These are phyloP conservation scores for Pythium dissotocum DNA, from an alignment of 352 stramenopile genomes.

Conservation along the genomic window DNA sequence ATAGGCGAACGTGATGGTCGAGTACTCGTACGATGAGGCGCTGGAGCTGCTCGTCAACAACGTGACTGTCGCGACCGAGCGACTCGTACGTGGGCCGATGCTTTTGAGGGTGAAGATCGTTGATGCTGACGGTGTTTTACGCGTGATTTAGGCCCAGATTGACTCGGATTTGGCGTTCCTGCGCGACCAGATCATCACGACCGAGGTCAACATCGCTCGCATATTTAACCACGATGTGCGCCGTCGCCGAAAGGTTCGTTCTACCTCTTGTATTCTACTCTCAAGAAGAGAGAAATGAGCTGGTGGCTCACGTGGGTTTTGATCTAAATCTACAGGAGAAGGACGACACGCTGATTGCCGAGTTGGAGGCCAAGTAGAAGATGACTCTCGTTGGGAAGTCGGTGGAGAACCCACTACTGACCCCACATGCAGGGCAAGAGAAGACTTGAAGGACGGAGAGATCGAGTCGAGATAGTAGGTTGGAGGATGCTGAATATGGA, in stretches of 20 bases:
- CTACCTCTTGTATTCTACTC: neutral
- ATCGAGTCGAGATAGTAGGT: neutral
- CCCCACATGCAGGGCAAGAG: no score
- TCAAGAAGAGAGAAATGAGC: no score
- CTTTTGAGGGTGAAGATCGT: neutral
- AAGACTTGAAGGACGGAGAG: neutral
- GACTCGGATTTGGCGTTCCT: slow-evolving; percentile 93
- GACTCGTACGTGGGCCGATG: slow-evolving; percentile 42
- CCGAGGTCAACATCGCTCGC: slow-evolving; percentile 96
- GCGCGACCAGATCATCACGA: slow-evolving; percentile 97
- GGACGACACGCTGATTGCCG: slow-evolving; percentile 59
- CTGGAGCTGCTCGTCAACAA: slow-evolving; percentile 87
- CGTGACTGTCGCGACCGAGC: slow-evolving; percentile 64
- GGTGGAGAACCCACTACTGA: neutral
- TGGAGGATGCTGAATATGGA: neutral
- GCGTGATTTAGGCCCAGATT: slow-evolving; percentile 53
- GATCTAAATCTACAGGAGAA: slow-evolving; percentile 43
- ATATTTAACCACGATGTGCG: slow-evolving; percentile 98
- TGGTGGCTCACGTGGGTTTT: neutral
- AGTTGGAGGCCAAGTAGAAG: slow-evolving; percentile 65
- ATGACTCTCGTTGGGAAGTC: neutral
- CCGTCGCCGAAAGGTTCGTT: slow-evolving; percentile 62
- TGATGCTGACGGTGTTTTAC: neutral
- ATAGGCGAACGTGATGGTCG: slow-evolving; percentile 95
- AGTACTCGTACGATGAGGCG: slow-evolving; percentile 97